Evolutionary conservation across 768 basidiomycete species (phyloP).

Genomic region (Krasilnikovozyma curviuscula): DNA sequence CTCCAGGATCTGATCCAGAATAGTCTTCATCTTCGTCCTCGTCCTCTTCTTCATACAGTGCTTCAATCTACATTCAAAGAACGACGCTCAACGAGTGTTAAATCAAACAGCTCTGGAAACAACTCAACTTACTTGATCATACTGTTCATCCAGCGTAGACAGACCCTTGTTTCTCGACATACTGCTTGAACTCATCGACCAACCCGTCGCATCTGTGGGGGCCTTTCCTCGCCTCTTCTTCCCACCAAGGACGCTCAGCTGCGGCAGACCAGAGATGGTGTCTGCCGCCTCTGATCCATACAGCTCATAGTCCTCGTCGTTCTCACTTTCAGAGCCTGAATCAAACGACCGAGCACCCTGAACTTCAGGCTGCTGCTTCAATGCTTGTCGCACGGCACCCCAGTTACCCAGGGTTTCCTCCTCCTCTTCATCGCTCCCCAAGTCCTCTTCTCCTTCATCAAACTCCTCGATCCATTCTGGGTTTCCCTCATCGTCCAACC

Average conservation of each 20-base stretch:
- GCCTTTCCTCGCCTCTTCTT: constrained; percentile 42
- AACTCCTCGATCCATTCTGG: constrained; percentile 18
- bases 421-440: constrained; percentile 22
- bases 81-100: not conserved
- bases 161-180: constrained; percentile 84
- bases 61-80: constrained; percentile 39
- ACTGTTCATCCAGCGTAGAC: constrained; percentile 73
- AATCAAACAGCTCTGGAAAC: not conserved
- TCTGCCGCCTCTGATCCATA: constrained; percentile 36
- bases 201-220: constrained; percentile 64
- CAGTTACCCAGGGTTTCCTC: constrained; percentile 52
- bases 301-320: constrained; percentile 30
- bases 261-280: constrained; percentile 56
- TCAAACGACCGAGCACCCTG: not conserved
- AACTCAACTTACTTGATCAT: constrained; percentile 53
- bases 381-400: constrained; percentile 18
- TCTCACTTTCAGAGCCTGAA: constrained; percentile 19
- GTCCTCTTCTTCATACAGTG: constrained; percentile 48
- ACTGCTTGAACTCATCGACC: constrained; percentile 92
- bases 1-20: constrained; percentile 21
- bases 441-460: constrained; percentile 16
- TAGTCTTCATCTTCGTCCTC: constrained; percentile 33
- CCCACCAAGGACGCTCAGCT: constrained; percentile 59
- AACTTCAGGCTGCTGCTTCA: constrained; percentile 21
- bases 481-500: constrained; percentile 25